Evolutionary conservation across 176 grass and related monocot species (phyloP), one percentile per base, ranked within the genome.

Genomic region (Ensete ventricosum): DNA sequence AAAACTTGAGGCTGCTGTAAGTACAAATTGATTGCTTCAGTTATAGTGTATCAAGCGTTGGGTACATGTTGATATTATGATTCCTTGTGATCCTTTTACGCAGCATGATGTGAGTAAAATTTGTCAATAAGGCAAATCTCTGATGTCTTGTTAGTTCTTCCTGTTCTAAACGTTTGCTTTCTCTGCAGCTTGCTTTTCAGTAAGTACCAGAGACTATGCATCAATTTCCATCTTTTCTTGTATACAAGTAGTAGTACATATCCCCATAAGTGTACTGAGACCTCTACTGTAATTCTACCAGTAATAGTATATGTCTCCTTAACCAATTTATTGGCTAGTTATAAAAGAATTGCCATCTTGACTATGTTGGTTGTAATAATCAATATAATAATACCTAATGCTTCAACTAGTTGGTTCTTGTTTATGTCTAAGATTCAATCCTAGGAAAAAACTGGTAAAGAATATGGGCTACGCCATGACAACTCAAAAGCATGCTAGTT

Each of bases 1-100:
- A 63, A 92, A 82, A 79, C 0, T 88, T 73, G 85, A 93, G 77
- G 72, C 88, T 79, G 71, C 85, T 11, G 87, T 97, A 73, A 88
- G 93, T 88, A 73, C 78, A 60, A 69, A 9, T 1, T 52, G 8
- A 43, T 43, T 2, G 20, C 34, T 62, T 49, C 67, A 12, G 11
- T 64, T 50, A 72, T 63, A 14, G 29, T 54, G 25, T 11, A 27
- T 26, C 21, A 64, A 54, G 29, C 21, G 12, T 49, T 70, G 17
- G 23, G 13, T 74, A 14, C 70, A 53, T 73, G 51, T 19, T 55
- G 8, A 29, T 74, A 2, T 14, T 74, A 14, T 55, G 16, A 6
- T 14, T 11, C 21, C 24, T 27, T 14, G 23, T 73, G 52, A 55
- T 73, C 26, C 14, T 27, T 12, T 55, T 26, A 29, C 52, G 34